These are phyloP conservation scores for Fagus sylvatica DNA, from an alignment of 306 rosid species.

Conservation along the genomic window DNA sequence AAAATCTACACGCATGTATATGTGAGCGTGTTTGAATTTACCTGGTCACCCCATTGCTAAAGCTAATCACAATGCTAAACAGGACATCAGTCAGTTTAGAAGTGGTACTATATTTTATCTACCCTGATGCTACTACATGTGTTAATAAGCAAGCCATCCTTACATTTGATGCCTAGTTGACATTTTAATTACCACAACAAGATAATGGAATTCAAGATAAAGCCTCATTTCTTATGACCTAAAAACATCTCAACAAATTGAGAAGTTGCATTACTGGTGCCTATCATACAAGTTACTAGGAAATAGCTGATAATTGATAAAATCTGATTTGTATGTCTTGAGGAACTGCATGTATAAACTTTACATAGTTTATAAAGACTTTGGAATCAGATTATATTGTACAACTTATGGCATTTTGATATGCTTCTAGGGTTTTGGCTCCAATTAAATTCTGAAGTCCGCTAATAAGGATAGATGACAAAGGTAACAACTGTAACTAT, in stretches of 20 bases:
- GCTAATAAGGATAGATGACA: background rate
- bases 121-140: background rate
- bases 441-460: background rate
- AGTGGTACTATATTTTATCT: conserved; percentile 27
- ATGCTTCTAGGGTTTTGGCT: background rate
- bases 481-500: no score
- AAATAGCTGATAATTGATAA: conserved; percentile 1
- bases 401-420: no score
- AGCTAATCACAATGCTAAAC: conserved; percentile 21
- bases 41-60: background rate
- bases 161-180: background rate
- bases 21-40: background rate
- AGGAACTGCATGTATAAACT: background rate
- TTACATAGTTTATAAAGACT: background rate
- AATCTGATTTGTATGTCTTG: background rate
- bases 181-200: background rate
- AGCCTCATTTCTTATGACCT: background rate
- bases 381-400: background rate
- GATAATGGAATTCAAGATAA: background rate
- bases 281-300: background rate
- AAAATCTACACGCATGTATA: background rate
- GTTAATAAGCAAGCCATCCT: background rate
- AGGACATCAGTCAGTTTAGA: conserved; percentile 8
- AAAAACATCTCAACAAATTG: background rate
- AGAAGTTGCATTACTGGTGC: background rate